Evolutionary conservation across 2,329 filamentous ascomycete species (phyloP).

Genomic region (Aaosphaeria arxii): DNA sequence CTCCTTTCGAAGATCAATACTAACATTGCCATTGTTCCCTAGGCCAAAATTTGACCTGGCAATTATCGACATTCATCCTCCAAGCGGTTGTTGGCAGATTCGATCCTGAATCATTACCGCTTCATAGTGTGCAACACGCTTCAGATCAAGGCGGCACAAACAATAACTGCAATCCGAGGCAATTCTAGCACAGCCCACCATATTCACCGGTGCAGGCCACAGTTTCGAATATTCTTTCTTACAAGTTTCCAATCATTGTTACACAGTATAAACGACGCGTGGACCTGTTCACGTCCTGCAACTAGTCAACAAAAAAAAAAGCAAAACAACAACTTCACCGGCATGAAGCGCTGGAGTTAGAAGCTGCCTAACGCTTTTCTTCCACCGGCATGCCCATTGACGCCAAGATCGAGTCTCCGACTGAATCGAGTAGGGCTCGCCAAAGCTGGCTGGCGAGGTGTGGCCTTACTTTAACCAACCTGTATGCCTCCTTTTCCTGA

Average conservation of each 20-base stretch:
- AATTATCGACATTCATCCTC: constrained; percentile 14
- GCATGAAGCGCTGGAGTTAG: constrained; percentile 23
- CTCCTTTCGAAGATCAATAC: neutral
- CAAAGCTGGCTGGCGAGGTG: constrained; percentile 26
- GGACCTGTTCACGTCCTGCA: too few relatives aligned
- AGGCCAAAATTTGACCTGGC: constrained; percentile 22
- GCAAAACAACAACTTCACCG: constrained; percentile 3
- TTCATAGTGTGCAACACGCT: too few relatives aligned
- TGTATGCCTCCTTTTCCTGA: constrained; percentile 16
- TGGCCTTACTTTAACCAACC: constrained; percentile 18
- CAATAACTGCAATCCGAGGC: too few relatives aligned
- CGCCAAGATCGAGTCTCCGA: constrained; percentile 20
- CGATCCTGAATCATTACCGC: too few relatives aligned
- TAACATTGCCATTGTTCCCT: neutral
- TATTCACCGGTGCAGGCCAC: constrained; percentile 11
- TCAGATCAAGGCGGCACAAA: too few relatives aligned
- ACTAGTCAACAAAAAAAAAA: neutral
- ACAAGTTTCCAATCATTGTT: too few relatives aligned
- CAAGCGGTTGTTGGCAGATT: too few relatives aligned
- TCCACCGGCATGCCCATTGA: constrained; percentile 29
- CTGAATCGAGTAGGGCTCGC: constrained; percentile 20
- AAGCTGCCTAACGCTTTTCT: constrained; percentile 9
- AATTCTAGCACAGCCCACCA: too few relatives aligned
- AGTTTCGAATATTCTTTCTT: constrained; percentile 3
- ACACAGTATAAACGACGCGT: too few relatives aligned